Evolutionary conservation across 2,329 filamentous ascomycete genomes (phyloP).

Genomic region (Helotiales sp.): DNA sequence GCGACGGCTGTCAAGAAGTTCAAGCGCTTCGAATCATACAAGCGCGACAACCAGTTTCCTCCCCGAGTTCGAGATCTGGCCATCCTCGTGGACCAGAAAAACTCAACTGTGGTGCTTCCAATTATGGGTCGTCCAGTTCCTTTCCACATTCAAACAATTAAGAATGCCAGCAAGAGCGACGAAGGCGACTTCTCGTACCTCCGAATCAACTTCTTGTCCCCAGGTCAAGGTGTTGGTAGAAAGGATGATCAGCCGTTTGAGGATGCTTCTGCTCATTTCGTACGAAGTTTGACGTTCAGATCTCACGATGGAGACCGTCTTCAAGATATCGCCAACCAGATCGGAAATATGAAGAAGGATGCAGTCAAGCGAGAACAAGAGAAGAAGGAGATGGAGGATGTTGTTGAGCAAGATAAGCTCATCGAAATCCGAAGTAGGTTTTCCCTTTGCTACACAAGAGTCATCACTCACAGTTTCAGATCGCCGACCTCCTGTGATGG

Average conservation of each 20-base stretch:
- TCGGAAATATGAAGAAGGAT: conserved; percentile 95
- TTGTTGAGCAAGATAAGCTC: conserved; percentile 98
- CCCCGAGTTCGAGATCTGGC: conserved; percentile 80
- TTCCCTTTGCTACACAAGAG: not conserved
- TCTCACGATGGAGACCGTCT: conserved; percentile 89
- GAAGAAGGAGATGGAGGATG: conserved; percentile 99
- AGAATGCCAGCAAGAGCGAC: conserved; percentile 97
- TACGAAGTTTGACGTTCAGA: conserved; percentile 92
- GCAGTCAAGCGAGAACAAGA: conserved; percentile 92
- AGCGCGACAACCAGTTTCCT: conserved; percentile 94
- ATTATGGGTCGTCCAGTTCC: conserved; percentile 98
- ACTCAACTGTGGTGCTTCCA: conserved; percentile 86
- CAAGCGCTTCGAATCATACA: conserved; percentile 99
- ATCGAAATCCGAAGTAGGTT: conserved; percentile 86
- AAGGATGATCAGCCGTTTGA: conserved; percentile 99
- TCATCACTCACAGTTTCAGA: conserved; percentile 60
- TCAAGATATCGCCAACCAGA: conserved; percentile 88
- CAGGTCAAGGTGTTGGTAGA: conserved; percentile 93
- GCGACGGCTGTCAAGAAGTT: conserved; percentile 97
- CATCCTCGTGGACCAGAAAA: conserved; percentile 90
- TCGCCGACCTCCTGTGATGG: conserved; percentile 85
- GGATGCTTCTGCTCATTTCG: conserved; percentile 93
- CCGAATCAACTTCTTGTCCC: conserved; percentile 95
- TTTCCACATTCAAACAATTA: conserved; percentile 98
- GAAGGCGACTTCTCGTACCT: conserved; percentile 94